Percentiles rank a stretch among this genome's conserved stretches.
phyloP scores from a whole-genome alignment of 345 rosid genomes.

The Citrus unshiu region DNA sequence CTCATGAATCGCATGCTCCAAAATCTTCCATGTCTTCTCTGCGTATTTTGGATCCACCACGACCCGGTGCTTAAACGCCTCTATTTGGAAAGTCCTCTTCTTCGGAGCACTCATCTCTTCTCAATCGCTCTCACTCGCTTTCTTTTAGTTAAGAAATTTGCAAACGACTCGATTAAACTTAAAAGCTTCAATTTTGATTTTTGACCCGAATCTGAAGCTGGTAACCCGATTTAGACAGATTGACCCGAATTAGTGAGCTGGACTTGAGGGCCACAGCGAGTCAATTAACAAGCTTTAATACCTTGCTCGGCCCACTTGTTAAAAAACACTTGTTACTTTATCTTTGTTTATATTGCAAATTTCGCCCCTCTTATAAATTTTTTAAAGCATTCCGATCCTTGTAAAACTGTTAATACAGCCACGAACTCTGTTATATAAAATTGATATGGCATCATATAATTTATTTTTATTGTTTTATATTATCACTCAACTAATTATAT shows the following conservation, averaged over 20 bases:
- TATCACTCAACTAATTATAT: too few relatives aligned
- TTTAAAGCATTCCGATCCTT: not conserved
- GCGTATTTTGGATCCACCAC: slow-evolving; percentile 81
- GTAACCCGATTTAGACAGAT: not conserved
- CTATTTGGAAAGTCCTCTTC: slow-evolving; percentile 66
- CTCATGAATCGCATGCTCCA: slow-evolving; percentile 76
- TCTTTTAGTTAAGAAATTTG: not conserved
- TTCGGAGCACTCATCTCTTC: slow-evolving; percentile 53
- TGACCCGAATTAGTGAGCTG: not conserved
- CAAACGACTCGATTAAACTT: not conserved
- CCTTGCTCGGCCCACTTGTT: not conserved
- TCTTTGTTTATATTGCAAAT: not conserved
- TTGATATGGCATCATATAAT: too few relatives aligned
- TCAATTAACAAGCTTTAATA: too few relatives aligned
- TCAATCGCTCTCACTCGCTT: not conserved
- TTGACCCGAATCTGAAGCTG: not conserved
- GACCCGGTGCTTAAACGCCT: slow-evolving; percentile 72
- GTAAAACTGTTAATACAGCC: too few relatives aligned
- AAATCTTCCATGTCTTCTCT: slow-evolving; percentile 74
- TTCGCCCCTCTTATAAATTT: not conserved
- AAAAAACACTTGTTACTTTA: not conserved
- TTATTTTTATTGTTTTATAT: too few relatives aligned
- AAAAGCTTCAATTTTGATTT: not conserved
- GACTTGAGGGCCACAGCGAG: not conserved
- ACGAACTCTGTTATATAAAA: too few relatives aligned